A percentile compares a stretch with the other conserved stretches of the same genome.
These are phyloP conservation scores for Escallonia rubra DNA, from an alignment of 129 eudicot species.

Conservation along the genomic window DNA sequence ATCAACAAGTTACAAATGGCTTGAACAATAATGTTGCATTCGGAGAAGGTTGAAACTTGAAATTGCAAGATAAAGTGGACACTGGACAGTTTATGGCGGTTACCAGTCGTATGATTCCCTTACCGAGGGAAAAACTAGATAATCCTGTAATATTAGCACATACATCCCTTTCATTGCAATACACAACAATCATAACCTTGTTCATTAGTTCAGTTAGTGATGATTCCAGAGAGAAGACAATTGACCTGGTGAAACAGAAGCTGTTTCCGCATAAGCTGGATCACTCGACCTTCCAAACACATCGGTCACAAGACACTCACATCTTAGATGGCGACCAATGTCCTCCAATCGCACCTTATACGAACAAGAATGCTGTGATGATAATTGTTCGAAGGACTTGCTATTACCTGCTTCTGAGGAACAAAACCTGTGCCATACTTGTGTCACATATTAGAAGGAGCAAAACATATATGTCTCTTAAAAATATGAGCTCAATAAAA, in stretches of 20 bases:
- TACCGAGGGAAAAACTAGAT: not conserved
- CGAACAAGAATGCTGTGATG: slow-evolving; percentile 77
- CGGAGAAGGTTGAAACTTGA: too few species aligned
- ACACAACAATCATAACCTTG: not conserved
- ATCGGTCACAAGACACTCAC: slow-evolving; percentile 82
- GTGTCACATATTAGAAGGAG: slow-evolving; percentile 1
- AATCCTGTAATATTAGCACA: not conserved
- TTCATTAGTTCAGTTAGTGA: not conserved
- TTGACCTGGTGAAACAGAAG: slow-evolving; percentile 67
- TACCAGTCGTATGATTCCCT: not conserved
- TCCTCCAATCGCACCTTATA: slow-evolving; percentile 74
- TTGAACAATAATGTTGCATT: too few species aligned
- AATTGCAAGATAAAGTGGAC: not conserved
- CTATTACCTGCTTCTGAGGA: slow-evolving; percentile 46
- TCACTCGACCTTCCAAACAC: slow-evolving; percentile 94
- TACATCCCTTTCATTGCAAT: not conserved
- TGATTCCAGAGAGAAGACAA: not conserved
- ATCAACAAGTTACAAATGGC: too few species aligned
- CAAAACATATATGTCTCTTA: not conserved
- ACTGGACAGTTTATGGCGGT: too few species aligned
- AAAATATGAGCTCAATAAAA: not conserved
- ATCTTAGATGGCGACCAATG: slow-evolving; percentile 70
- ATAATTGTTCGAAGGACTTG: slow-evolving; percentile 54
- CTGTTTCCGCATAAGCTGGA: slow-evolving; percentile 65
- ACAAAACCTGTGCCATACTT: slow-evolving; percentile 50